phyloP scores from a whole-genome alignment of 2,329 filamentous ascomycete species.

The Epicoccum sorghinum region DNA sequence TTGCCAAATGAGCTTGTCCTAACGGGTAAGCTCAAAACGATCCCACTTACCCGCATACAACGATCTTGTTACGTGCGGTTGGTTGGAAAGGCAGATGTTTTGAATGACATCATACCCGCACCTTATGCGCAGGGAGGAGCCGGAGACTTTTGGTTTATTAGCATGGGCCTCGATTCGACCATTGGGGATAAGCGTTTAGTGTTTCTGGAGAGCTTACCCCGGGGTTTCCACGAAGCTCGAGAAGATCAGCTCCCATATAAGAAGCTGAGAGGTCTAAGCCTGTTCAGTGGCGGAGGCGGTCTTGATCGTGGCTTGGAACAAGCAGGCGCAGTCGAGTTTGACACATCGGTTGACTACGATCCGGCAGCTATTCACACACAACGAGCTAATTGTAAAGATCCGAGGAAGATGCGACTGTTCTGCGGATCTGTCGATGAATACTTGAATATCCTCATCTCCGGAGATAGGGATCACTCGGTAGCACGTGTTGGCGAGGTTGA shows the following conservation, averaged over 20 bases:
- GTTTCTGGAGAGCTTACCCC: constrained; percentile 17
- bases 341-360: constrained; percentile 72
- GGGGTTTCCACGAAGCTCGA: constrained; percentile 58
- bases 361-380: constrained; percentile 72
- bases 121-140: constrained; percentile 71
- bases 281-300: constrained; percentile 80
- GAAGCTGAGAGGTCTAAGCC: constrained; percentile 61
- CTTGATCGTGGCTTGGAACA: constrained; percentile 80
- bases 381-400: constrained; percentile 65
- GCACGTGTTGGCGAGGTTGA: constrained; percentile 69
- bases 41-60: constrained; percentile 53
- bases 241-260: constrained; percentile 52
- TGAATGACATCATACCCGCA: constrained; percentile 52
- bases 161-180: constrained; percentile 32
- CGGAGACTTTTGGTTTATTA: constrained; percentile 71
- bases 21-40: constrained; percentile 53
- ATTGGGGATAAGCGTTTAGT: background rate
- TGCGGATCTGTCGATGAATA: constrained; percentile 76
- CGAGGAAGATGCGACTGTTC: constrained; percentile 60
- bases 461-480: constrained; percentile 50
- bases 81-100: constrained; percentile 51
- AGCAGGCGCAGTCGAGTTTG: constrained; percentile 67
- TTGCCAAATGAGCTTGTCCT: constrained; percentile 66
- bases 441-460: constrained; percentile 62
- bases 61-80: constrained; percentile 66